Conservation (phyloP, 805 yeast species). For the Wickerhamiella allomyrinae region DNA sequence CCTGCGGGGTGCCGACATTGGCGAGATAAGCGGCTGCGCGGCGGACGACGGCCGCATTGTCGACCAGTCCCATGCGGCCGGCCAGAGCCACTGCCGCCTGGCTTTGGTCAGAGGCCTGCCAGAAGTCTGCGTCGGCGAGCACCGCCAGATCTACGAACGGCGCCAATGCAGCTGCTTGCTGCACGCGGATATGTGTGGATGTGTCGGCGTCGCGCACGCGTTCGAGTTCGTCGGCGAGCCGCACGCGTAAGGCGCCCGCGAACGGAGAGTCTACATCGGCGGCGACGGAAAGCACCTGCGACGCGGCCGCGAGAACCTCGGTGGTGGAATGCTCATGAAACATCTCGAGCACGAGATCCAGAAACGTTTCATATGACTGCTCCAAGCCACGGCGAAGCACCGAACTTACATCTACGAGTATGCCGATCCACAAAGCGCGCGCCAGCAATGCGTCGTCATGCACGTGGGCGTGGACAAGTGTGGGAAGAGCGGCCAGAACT, state of each 20-base stretch:
- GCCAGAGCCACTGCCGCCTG: neutral
- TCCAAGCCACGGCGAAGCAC: slow-evolving; percentile 3
- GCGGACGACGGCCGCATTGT: slow-evolving; percentile 2
- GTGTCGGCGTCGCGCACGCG: neutral
- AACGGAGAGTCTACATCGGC: neutral
- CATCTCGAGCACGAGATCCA: neutral
- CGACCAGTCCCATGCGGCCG: slow-evolving; percentile 6
- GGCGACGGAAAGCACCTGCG: neutral
- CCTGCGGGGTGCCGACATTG: neutral
- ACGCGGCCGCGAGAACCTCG: neutral
- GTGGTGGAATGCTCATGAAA: neutral
- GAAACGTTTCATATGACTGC: neutral
- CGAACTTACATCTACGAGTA: neutral
- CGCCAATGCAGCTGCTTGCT: neutral
- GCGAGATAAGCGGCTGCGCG: slow-evolving; percentile 4
- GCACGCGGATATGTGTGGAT: slow-evolving; percentile 3
- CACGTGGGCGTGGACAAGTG: slow-evolving; percentile 10
- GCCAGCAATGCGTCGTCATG: slow-evolving; percentile 7
- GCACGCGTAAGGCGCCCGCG: neutral
- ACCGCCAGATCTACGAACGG: slow-evolving; percentile 1
- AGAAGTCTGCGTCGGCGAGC: neutral
- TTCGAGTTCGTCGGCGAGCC: neutral
- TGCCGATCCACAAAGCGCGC: neutral
- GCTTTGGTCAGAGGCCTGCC: neutral
- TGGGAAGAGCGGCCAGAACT: slow-evolving; percentile 3